phyloP scores from a whole-genome alignment of 164 flowering plant species.

The Vitis amurensis region DNA sequence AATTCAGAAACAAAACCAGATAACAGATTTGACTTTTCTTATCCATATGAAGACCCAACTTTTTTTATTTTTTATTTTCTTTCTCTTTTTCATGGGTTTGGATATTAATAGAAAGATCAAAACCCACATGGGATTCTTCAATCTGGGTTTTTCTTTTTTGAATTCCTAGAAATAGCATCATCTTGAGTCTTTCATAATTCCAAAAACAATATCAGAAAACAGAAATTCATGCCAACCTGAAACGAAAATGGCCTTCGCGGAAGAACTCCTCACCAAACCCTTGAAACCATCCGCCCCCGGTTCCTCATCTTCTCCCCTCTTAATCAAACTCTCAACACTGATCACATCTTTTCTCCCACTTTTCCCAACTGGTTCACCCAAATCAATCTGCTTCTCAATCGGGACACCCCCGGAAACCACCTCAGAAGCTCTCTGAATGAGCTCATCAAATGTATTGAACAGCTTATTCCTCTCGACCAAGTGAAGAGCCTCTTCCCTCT shows the following conservation, averaged over 20 bases:
- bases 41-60: not conserved
- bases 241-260: slow-evolving; percentile 22
- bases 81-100: too few relatives aligned
- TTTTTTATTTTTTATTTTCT: too few relatives aligned
- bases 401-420: slow-evolving; percentile 44
- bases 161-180: too few relatives aligned
- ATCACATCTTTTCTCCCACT: slow-evolving; percentile 18
- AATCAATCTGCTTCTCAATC: slow-evolving; percentile 20
- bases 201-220: not conserved
- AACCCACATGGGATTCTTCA: not conserved
- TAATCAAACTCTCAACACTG: slow-evolving; percentile 34
- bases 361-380: slow-evolving; percentile 23
- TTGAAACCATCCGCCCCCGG: slow-evolving; percentile 21
- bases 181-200: not conserved
- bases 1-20: not conserved
- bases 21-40: not conserved
- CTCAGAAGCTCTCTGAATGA: slow-evolving; percentile 57
- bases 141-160: not conserved
- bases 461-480: slow-evolving; percentile 41
- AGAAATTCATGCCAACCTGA: slow-evolving; percentile 28
- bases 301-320: slow-evolving; percentile 22
- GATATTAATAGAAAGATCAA: not conserved
- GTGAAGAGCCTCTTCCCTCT: slow-evolving; percentile 52
- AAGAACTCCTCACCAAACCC: slow-evolving; percentile 31
- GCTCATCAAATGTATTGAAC: slow-evolving; percentile 44